Conservation (phyloP, 2,329 filamentous ascomycete species). For the Apiospora marii region DNA sequence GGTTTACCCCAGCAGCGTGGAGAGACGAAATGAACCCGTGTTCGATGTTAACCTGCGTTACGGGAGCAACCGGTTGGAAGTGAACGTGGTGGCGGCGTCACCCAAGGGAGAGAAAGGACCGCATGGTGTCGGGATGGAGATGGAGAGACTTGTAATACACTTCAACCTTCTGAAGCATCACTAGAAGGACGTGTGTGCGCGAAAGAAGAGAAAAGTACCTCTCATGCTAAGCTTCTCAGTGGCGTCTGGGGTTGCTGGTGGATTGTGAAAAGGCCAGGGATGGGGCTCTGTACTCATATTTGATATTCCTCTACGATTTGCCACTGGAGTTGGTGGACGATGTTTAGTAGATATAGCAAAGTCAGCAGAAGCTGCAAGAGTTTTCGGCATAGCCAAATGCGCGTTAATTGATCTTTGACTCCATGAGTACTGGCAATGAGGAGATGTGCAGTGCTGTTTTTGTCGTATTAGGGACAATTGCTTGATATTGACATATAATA, state of each 20-base stretch:
- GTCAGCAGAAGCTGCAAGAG: not conserved
- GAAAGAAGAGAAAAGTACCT: not conserved
- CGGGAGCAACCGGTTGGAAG: slow-evolving; percentile 80
- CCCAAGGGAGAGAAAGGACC: slow-evolving; percentile 64
- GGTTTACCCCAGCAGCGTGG: slow-evolving; percentile 58
- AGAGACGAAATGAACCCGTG: slow-evolving; percentile 68
- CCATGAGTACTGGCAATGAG: not conserved
- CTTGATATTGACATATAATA: too few species aligned
- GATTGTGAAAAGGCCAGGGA: slow-evolving; percentile 9
- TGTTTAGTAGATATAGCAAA: slow-evolving; percentile 17
- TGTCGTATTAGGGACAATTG: not conserved
- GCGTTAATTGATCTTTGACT: not conserved
- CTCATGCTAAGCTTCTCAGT: not conserved
- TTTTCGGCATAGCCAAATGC: not conserved
- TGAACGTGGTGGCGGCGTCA: slow-evolving; percentile 78
- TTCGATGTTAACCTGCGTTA: slow-evolving; percentile 77
- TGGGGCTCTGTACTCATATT: slow-evolving; percentile 16
- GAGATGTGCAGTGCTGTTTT: not conserved
- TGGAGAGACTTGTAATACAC: slow-evolving; percentile 81
- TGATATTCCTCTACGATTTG: not conserved
- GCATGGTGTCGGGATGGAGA: slow-evolving; percentile 70
- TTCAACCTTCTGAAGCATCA: slow-evolving; percentile 64
- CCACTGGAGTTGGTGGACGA: slow-evolving; percentile 2
- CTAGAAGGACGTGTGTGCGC: not conserved
- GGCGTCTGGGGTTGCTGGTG: slow-evolving; percentile 7